Percentiles rank a stretch among this genome's conserved stretches.
Evolutionary conservation across 2,329 filamentous ascomycete genomes (phyloP).

Genomic region (Aureobasidium sp.): DNA sequence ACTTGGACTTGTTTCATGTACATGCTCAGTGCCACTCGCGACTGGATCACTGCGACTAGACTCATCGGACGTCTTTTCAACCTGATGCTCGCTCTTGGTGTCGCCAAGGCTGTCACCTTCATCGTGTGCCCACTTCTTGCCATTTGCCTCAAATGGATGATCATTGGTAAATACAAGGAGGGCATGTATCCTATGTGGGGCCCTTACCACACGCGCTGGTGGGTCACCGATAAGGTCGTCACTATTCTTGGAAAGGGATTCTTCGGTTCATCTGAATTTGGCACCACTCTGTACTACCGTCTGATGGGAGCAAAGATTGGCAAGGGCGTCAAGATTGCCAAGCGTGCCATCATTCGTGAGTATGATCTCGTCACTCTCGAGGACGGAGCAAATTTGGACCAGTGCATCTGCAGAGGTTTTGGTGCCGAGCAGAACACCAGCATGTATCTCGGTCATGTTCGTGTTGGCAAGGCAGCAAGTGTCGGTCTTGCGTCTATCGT

Average conservation of each 20-base stretch:
- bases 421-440: slow-evolving; percentile 48
- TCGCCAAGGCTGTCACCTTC: slow-evolving; percentile 34
- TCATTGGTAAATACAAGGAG: slow-evolving; percentile 45
- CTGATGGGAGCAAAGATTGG: slow-evolving; percentile 48
- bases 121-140: slow-evolving; percentile 37
- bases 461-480: slow-evolving; percentile 39
- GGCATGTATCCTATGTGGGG: slow-evolving; percentile 55
- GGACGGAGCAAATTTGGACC: slow-evolving; percentile 40
- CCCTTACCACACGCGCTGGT: slow-evolving; percentile 50
- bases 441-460: slow-evolving; percentile 48
- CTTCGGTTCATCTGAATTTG: slow-evolving; percentile 34
- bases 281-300: slow-evolving; percentile 39
- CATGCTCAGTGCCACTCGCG: slow-evolving; percentile 33
- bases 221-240: slow-evolving; percentile 48
- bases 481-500: slow-evolving; percentile 44
- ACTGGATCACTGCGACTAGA: slow-evolving; percentile 31
- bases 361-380: slow-evolving; percentile 49
- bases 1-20: slow-evolving; percentile 48
- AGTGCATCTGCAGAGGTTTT: slow-evolving; percentile 45
- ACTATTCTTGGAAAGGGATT: slow-evolving; percentile 40
- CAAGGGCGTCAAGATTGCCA: slow-evolving; percentile 39
- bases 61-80: slow-evolving; percentile 41
- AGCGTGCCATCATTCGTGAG: slow-evolving; percentile 41
- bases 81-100: slow-evolving; percentile 37
- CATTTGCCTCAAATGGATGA: slow-evolving; percentile 46